Conservation (phyloP, 202 grass and related monocot genomes). For the Setaria viridis region DNA sequence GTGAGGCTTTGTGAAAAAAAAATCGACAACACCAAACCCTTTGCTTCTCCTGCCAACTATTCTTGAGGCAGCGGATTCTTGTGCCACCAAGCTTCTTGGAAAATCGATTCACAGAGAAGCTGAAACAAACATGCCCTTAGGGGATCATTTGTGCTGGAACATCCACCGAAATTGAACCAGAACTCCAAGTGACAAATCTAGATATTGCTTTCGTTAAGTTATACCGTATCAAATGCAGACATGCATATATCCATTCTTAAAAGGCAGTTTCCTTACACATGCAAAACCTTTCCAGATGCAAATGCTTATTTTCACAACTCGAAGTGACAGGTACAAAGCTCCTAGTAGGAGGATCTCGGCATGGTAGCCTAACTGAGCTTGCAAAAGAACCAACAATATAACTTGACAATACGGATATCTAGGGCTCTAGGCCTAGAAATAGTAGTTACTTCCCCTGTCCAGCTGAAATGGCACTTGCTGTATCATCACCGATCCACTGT, state of each 20-base stretch:
- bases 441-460: constrained; percentile 22
- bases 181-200: background rate
- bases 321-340: background rate
- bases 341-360: background rate
- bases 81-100: too few relatives aligned
- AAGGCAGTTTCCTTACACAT: constrained; percentile 23
- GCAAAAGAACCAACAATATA: background rate
- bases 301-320: background rate
- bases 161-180: too few relatives aligned
- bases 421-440: constrained; percentile 26
- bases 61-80: too few relatives aligned
- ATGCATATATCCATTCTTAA: background rate
- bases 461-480: constrained; percentile 34
- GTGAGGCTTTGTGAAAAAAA: too few relatives aligned
- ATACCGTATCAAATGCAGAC: background rate
- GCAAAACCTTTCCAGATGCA: constrained; percentile 16
- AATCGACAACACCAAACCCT: too few relatives aligned
- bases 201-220: background rate
- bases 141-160: too few relatives aligned
- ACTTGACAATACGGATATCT: constrained; percentile 18
- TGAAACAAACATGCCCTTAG: too few relatives aligned
- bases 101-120: too few relatives aligned
- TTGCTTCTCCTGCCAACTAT: too few relatives aligned
- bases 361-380: background rate
- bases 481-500: constrained; percentile 3